These are phyloP conservation scores for Trichoderma gamsii DNA, from an alignment of 495 filamentous ascomycete species.

Conservation along the genomic window DNA sequence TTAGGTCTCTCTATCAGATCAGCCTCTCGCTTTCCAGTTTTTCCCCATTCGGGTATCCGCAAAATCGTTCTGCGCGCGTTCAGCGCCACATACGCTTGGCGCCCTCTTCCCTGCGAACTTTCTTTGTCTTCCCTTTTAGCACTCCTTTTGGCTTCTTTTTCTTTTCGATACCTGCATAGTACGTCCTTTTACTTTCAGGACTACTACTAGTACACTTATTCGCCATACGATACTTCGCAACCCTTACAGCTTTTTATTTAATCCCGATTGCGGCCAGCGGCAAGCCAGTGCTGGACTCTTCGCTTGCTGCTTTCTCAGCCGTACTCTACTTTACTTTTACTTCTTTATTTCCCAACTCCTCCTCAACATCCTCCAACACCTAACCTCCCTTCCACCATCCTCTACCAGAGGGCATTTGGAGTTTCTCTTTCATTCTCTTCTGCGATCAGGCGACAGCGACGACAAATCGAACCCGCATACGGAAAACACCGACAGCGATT, in stretches of 20 bases:
- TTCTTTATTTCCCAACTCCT: not conserved
- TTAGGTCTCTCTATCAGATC: not conserved
- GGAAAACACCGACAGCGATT: not conserved
- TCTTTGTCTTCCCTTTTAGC: not conserved
- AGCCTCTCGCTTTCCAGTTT: not conserved
- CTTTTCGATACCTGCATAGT: slow-evolving; percentile 8
- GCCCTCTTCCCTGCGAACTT: not conserved
- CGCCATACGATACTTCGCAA: not conserved
- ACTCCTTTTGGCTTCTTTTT: not conserved
- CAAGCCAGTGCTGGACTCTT: slow-evolving; percentile 12
- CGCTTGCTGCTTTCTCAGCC: not conserved
- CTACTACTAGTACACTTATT: not conserved
- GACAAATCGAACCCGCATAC: not conserved
- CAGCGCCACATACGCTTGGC: slow-evolving; percentile 11
- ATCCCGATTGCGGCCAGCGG: slow-evolving; percentile 10
- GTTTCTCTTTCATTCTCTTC: not conserved
- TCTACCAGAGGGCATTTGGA: not conserved
- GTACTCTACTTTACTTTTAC: not conserved
- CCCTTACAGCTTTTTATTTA: not conserved
- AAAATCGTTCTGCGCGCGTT: slow-evolving; percentile 8
- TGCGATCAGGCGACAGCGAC: slow-evolving; percentile 2
- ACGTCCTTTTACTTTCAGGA: not conserved
- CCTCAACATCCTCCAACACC: not conserved
- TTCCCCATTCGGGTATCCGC: slow-evolving; percentile 3
- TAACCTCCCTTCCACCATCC: not conserved